Evolutionary conservation across 192 early-diverging fungal genomes (phyloP), one percentile per base, ranked within the genome.

Genomic region (Glomus cerebriforme): DNA sequence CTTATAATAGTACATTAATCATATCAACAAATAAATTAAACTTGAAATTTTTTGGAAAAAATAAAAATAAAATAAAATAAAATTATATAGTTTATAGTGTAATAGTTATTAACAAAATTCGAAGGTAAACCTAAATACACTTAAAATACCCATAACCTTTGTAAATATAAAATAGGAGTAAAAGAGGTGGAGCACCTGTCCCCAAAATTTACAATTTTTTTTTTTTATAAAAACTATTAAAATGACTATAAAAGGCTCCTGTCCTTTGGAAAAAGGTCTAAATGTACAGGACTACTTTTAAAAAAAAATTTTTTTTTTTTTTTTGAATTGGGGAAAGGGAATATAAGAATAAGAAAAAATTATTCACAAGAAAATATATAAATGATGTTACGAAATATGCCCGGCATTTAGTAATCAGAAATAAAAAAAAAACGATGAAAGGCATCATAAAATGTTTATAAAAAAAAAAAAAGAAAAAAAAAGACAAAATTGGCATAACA

Each of bases 281-380:
- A 54, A 54, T 54, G 27, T 54, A 73, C 47, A 58, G 47, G 39
- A 73, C 29, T 54, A 47, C 37, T 19, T 70, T 47, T 54, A 37
- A 49, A 73, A 72, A 54, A 45, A 32, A 17, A n/a, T 37, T 67
- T 45, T 37, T 47, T 45, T 70, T 47, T 22, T 26, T 29, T 64
- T 26, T 29, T 29, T 26, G 31, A 58, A 29, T 37, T 24, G 39
- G 3, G 24, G 19, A 73, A 27, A 49, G 45, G 24, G 8, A 54
- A 72, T n/a, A n/a, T n/a, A n/a, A n/a, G n/a, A n/a, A n/a, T n/a
- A 19, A 26, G 27, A 73, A 49, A 72, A 73, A 73, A 73, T 43
- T 73, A 73, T 73, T 73, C 71, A 73, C 71, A 73, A 73, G 71
- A 73, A 73, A 72, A 54, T 47, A 29, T 47, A 73, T 54, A 73